These are phyloP conservation scores for Halophytophthora polymorphica DNA, from an alignment of 352 stramenopile genomes.

Conservation along the genomic window DNA sequence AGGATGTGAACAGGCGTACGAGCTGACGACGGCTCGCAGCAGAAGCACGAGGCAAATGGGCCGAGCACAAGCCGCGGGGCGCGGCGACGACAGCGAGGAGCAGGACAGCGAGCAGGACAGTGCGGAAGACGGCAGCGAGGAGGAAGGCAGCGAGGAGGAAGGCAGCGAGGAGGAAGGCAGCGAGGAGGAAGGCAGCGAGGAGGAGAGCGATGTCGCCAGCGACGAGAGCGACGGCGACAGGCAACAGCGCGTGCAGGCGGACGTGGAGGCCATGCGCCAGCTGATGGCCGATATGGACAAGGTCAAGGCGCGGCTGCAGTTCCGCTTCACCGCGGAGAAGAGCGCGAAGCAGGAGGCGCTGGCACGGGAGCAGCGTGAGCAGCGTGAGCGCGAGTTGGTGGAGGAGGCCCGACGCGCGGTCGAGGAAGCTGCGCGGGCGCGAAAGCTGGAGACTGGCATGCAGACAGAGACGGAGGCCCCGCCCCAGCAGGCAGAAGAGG, in stretches of 20 bases:
- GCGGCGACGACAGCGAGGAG: background rate
- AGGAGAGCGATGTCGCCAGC: constrained; percentile 10
- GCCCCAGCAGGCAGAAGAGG: constrained; percentile 14
- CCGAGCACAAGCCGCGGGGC: background rate
- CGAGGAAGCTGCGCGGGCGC: constrained; percentile 3
- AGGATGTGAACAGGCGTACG: no score
- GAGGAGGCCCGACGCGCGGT: constrained; percentile 4
- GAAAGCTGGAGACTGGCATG: constrained; percentile 8
- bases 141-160: constrained; percentile 14
- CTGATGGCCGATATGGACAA: constrained; percentile 63
- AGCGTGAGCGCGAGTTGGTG: constrained; percentile 16
- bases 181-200: no score
- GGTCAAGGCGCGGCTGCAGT: constrained; percentile 52
- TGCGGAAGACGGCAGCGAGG: constrained; percentile 4
- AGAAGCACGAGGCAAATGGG: background rate
- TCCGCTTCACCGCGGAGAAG: constrained; percentile 31
- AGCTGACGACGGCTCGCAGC: no score
- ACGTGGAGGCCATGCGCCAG: constrained; percentile 40
- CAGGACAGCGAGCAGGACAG: background rate
- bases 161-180: constrained; percentile 14
- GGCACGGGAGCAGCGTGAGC: constrained; percentile 14
- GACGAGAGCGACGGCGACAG: constrained; percentile 17
- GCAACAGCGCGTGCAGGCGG: constrained; percentile 28
- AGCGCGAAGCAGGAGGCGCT: constrained; percentile 13
- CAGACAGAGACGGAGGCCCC: constrained; percentile 8